Conservation (phyloP, 2,329 filamentous ascomycete species). For the Fusarium siculi region DNA sequence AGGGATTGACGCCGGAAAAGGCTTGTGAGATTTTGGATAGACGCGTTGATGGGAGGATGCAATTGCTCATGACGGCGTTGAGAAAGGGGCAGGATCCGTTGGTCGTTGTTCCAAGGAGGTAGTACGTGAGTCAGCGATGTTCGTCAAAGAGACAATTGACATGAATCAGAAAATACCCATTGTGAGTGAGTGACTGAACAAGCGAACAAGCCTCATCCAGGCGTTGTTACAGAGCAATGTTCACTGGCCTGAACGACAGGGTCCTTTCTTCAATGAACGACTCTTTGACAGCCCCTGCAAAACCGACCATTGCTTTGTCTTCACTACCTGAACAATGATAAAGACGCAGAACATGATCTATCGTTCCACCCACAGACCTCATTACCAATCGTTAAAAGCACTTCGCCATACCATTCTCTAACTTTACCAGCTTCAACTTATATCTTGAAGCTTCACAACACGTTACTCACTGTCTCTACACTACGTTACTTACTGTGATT, state of each 20-base stretch:
- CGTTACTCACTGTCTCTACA: background rate
- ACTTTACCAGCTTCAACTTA: background rate
- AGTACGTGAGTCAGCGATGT: background rate
- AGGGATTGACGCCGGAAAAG: background rate
- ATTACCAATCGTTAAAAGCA: background rate
- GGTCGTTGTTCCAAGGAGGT: conserved; percentile 18
- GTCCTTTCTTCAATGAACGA: background rate
- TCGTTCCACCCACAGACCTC: background rate
- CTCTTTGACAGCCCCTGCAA: background rate
- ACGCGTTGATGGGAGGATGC: conserved; percentile 40
- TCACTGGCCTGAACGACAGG: background rate
- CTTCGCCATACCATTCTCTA: background rate
- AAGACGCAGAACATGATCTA: background rate
- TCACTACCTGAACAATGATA: background rate
- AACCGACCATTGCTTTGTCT: conserved; percentile 1
- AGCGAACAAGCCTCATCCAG: background rate
- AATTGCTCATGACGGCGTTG: conserved; percentile 34
- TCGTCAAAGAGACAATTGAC: background rate
- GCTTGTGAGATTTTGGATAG: conserved; percentile 31
- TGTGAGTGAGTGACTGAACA: background rate
- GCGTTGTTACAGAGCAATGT: background rate
- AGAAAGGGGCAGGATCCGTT: conserved; percentile 38
- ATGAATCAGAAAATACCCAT: background rate
- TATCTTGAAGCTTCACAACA: background rate
- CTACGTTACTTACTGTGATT: background rate